Conservation (phyloP, 169 alveolate species). For the Cryptosporidium baileyi region DNA sequence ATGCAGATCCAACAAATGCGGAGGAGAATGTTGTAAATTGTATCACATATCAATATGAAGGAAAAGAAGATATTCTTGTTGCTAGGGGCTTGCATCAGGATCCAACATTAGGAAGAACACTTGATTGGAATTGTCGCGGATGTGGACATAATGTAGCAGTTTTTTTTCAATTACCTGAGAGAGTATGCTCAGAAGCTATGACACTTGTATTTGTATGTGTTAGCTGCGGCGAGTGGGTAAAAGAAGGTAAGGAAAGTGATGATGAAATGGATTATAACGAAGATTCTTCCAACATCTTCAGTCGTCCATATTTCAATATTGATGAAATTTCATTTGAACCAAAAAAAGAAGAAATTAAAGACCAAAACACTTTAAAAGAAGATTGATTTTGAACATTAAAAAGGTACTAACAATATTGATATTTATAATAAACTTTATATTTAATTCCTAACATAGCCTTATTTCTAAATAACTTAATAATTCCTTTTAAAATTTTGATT, state of each 20-base stretch:
- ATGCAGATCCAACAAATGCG: slow-evolving; percentile 72
- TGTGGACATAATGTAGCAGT: slow-evolving; percentile 86
- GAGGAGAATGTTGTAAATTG: slow-evolving; percentile 74
- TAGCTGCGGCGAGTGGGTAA: slow-evolving; percentile 77
- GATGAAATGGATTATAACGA: slow-evolving; percentile 53
- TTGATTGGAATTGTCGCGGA: slow-evolving; percentile 85
- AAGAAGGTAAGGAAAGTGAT: slow-evolving; percentile 69
- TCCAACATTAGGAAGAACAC: slow-evolving; percentile 89
- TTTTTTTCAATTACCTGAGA: slow-evolving; percentile 88
- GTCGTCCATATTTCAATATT: slow-evolving; percentile 42
- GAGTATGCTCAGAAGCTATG: slow-evolving; percentile 89
- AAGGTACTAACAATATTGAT: no score
- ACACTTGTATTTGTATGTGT: slow-evolving; percentile 88
- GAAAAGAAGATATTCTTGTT: slow-evolving; percentile 84
- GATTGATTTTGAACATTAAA: no score
- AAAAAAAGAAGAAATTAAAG: slow-evolving; percentile 22
- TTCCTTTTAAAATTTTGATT: background rate
- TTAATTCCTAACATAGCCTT: background rate
- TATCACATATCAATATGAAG: slow-evolving; percentile 72
- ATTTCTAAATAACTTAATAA: background rate
- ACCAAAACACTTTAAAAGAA: background rate
- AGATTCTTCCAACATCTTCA: background rate
- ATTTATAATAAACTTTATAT: no score
- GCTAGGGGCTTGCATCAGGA: slow-evolving; percentile 85
- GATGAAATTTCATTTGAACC: slow-evolving; percentile 47